Base-by-base conservation (phyloP, 2,329 filamentous ascomycete species). In the Venturia asperata region DNA sequence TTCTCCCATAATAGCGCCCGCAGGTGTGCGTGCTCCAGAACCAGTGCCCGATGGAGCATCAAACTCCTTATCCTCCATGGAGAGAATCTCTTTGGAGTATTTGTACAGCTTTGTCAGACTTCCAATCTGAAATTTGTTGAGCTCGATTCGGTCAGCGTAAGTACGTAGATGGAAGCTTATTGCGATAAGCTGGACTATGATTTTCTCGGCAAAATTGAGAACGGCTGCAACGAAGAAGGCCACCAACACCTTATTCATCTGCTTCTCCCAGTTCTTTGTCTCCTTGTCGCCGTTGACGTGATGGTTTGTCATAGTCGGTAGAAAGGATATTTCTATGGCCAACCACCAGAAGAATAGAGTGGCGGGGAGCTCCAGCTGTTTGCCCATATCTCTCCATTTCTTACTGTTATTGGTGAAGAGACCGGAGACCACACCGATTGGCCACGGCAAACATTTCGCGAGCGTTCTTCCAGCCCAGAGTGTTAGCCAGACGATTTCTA, bases 311-410 rank as follows among this genome's bases (percentile, higher is more conserved):
- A 95, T 88, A 1, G 90, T 93, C 2, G 91, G 91, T 43, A 90
- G 79, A 75, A 95, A 96, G 0, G 91, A 96, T 49, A 95, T 82
- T 68, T 96, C 85, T 19, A 96, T 85, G 19, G 90, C 90, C 15
- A 97, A 81, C 83, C 90, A 88, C 93, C 93, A 97, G 69, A 97
- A 87, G 76, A 97, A 97, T 4, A 96, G 76, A 0, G 92, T 92
- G 0, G 87, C 87, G 15, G 91, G 91, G 0, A 97, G 77, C 74
- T 97, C 93, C 58, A 97, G 82, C 70, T 92, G 87, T 66, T 87
- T 87, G 24, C 91, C 92, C 73, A 97, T 86, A 71, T 96, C 92
- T 71, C 87, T 87, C 92, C 92, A 97, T 74, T 97, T 97, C 78
- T 94, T 96, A 72, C 86, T 83, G 70, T 90, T 93, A 74, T 92